These are phyloP conservation scores for Curvularia sp. DNA, from an alignment of 2,329 filamentous ascomycete species.

Conservation along the genomic window DNA sequence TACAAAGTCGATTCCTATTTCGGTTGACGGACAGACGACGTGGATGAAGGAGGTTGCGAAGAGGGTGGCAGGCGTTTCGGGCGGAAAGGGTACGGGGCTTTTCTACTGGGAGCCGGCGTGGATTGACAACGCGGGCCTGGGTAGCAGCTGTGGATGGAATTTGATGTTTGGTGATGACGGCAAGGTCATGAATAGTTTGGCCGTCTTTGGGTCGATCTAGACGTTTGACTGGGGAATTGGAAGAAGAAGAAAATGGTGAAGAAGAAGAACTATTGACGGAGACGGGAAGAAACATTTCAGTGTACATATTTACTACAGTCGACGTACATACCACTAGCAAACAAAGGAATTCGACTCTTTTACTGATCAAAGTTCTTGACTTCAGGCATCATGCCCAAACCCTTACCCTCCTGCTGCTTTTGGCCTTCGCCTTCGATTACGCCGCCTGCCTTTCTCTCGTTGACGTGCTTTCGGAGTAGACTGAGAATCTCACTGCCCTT, in stretches of 20 bases:
- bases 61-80: constrained; percentile 61
- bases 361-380: constrained; percentile 57
- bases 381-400: constrained; percentile 61
- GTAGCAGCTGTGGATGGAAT: constrained; percentile 71
- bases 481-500: constrained; percentile 78
- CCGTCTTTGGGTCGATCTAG: constrained; percentile 56
- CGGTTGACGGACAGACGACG: constrained; percentile 66
- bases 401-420: constrained; percentile 45
- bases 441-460: constrained; percentile 69
- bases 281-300: constrained; percentile 1
- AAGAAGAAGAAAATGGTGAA: neutral
- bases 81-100: constrained; percentile 62
- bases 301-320: constrained; percentile 10
- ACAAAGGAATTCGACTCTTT: neutral
- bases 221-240: neutral
- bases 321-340: constrained; percentile 2
- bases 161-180: constrained; percentile 66
- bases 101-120: constrained; percentile 80
- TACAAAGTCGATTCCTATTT: constrained; percentile 66
- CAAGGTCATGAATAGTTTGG: constrained; percentile 64
- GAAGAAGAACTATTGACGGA: neutral
- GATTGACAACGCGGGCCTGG: constrained; percentile 69
- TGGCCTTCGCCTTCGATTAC: constrained; percentile 51
- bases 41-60: constrained; percentile 68
- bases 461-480: constrained; percentile 82